Conservation (phyloP, 192 early-diverging fungal species). For the Gamsiella multidivaricata region DNA sequence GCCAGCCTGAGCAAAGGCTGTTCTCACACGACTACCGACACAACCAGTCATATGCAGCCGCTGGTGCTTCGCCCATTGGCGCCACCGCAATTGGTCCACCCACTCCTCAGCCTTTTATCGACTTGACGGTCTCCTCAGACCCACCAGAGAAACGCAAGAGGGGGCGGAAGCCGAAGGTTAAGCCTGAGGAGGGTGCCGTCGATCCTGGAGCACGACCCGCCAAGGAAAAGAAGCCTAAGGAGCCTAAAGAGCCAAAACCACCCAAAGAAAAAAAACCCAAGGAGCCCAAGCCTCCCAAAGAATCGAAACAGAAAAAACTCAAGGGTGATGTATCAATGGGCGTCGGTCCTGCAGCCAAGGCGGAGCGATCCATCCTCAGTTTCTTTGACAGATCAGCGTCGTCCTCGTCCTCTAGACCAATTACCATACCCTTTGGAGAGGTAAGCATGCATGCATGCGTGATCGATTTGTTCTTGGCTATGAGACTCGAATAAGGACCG, state of each 20-base stretch:
- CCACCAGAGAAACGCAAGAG: slow-evolving; percentile 18
- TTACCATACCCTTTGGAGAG: background rate
- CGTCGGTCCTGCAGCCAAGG: background rate
- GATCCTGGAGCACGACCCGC: background rate
- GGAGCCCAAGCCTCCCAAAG: slow-evolving; percentile 27
- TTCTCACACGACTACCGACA: background rate
- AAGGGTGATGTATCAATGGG: background rate
- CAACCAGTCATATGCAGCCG: background rate
- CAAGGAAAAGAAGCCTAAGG: background rate
- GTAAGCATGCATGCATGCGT: background rate
- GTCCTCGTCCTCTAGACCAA: background rate
- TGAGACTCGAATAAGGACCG: no score
- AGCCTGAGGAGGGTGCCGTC: slow-evolving; percentile 8
- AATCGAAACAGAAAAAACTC: slow-evolving; percentile 10
- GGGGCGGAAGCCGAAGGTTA: slow-evolving; percentile 36
- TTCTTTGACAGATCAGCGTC: slow-evolving; percentile 31
- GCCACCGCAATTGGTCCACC: background rate
- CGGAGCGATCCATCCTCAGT: slow-evolving; percentile 42
- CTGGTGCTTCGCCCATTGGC: slow-evolving; percentile 29
- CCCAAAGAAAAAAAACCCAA: slow-evolving; percentile 21
- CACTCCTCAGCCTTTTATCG: background rate
- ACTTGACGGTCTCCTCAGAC: background rate
- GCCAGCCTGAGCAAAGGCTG: background rate
- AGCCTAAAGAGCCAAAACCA: slow-evolving; percentile 3
- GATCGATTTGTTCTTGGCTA: no score